Conservation (phyloP, 208 protist species). For the Leishmania gerbilli region DNA sequence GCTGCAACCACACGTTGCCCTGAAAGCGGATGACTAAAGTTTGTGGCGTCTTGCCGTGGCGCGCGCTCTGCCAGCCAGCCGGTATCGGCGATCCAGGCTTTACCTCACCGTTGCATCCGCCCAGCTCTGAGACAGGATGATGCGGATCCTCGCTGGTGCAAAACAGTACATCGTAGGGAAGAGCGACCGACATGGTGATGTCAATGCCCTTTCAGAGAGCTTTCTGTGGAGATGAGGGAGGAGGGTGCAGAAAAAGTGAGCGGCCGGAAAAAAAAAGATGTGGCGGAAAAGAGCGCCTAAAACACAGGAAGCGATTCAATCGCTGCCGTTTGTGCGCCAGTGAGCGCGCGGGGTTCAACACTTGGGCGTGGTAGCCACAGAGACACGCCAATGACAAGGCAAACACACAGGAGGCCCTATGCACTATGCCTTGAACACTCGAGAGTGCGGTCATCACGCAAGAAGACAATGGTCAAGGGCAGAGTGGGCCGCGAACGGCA, state of each 20-base stretch:
- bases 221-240: neutral
- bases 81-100: conserved; percentile 13
- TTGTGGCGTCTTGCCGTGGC: conserved; percentile 74
- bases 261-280: neutral
- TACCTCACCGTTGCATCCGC: conserved; percentile 20
- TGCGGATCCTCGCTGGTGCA: conserved; percentile 77
- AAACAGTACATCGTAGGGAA: conserved; percentile 87
- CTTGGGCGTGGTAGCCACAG: neutral
- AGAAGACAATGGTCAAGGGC: neutral
- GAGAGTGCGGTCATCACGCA: neutral
- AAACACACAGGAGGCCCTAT: neutral
- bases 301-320: neutral
- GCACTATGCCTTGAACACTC: neutral
- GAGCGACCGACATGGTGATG: conserved; percentile 19
- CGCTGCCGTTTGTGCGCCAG: neutral
- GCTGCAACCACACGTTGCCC: conserved; percentile 82
- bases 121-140: conserved; percentile 63
- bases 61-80: conserved; percentile 79
- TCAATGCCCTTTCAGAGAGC: neutral
- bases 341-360: neutral
- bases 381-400: neutral
- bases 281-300: too few species aligned
- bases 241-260: neutral
- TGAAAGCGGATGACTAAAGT: conserved; percentile 84
- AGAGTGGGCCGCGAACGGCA: neutral